Evolutionary conservation across 129 eudicot species (phyloP).

Genomic region (Helichrysum umbraculigerum): DNA sequence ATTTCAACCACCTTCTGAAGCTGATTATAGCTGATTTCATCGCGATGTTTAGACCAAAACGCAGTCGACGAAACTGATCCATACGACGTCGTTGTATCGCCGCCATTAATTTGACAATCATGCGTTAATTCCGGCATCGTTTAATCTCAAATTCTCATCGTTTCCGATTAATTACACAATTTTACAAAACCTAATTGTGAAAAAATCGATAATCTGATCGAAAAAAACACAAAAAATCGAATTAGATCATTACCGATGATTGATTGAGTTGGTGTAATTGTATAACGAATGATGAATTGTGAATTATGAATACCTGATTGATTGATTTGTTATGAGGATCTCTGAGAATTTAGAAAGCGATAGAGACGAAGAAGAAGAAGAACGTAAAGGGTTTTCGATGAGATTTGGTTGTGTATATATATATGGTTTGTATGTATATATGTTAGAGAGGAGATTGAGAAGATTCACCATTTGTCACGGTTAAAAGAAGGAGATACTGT

Average conservation of each 20-base stretch:
- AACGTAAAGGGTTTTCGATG: slow-evolving; percentile 46
- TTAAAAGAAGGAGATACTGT: slow-evolving; percentile 40
- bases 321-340: slow-evolving; percentile 26
- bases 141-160: slow-evolving; percentile 35
- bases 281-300: slow-evolving; percentile 17
- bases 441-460: slow-evolving; percentile 30
- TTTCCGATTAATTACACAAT: slow-evolving; percentile 16
- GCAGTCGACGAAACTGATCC: slow-evolving; percentile 56
- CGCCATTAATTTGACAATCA: slow-evolving; percentile 41
- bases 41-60: slow-evolving; percentile 78
- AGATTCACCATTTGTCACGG: slow-evolving; percentile 39
- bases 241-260: slow-evolving; percentile 33
- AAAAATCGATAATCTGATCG: slow-evolving; percentile 27
- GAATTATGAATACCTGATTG: slow-evolving; percentile 24
- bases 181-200: slow-evolving; percentile 9
- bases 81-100: slow-evolving; percentile 44
- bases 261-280: slow-evolving; percentile 8
- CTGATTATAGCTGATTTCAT: slow-evolving; percentile 70
- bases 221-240: not conserved
- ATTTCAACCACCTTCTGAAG: slow-evolving; percentile 70
- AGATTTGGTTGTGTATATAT: slow-evolving; percentile 42
- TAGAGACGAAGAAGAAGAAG: slow-evolving; percentile 48
- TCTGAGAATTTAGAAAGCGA: slow-evolving; percentile 42
- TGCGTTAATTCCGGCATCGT: slow-evolving; percentile 74
- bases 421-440: slow-evolving; percentile 27